Conservation (phyloP, 106 monocot genomes). For the Phalaenopsis aphrodite region DNA sequence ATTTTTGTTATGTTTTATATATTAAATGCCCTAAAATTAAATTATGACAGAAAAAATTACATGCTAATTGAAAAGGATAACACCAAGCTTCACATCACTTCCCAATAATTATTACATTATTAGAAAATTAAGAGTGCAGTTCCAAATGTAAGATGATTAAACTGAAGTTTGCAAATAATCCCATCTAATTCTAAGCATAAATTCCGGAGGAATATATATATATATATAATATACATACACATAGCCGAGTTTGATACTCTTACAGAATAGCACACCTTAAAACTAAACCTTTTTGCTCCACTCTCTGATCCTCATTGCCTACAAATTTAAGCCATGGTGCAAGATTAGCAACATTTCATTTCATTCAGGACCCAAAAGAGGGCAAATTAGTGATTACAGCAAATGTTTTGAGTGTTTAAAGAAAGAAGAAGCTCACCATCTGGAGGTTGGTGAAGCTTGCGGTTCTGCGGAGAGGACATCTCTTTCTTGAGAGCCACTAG, state of each 20-base stretch:
- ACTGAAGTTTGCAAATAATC: not conserved
- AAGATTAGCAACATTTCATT: not conserved
- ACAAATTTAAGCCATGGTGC: not conserved
- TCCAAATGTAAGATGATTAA: too few species aligned
- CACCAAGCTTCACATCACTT: not conserved
- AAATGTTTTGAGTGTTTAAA: not conserved
- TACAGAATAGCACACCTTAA: conserved; percentile 60
- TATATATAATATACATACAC: not conserved
- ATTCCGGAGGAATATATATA: not conserved
- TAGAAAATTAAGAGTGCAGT: too few species aligned
- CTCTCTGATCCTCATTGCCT: conserved; percentile 59
- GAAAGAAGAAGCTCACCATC: conserved; percentile 32
- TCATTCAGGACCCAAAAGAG: too few species aligned
- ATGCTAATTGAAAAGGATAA: too few species aligned
- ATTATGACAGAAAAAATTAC: too few species aligned
- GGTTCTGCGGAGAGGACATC: conserved; percentile 64
- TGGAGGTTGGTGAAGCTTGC: conserved; percentile 48
- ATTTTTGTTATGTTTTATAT: too few species aligned
- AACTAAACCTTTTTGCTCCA: conserved; percentile 54
- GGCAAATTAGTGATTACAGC: not conserved
- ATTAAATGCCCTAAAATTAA: too few species aligned
- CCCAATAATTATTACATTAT: not conserved
- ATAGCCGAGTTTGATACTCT: not conserved
- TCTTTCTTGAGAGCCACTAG: conserved; percentile 60
- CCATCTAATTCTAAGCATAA: not conserved